A percentile compares a stretch with the other conserved stretches of the same genome.
These are phyloP conservation scores for Fonticula alba DNA, from an alignment of 78 protist species.

Conservation along the genomic window DNA sequence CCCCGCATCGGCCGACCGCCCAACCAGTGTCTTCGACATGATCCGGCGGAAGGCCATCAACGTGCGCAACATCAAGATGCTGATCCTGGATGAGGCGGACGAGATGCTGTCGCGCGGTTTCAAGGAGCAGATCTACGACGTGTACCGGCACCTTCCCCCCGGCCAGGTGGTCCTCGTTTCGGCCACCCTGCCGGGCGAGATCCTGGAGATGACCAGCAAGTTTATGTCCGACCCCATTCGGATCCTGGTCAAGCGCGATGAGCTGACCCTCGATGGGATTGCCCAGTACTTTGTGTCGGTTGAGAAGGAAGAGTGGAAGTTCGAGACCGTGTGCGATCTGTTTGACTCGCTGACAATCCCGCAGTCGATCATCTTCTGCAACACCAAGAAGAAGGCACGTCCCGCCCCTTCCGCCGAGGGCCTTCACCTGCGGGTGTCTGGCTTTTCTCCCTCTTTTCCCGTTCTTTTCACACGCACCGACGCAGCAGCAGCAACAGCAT, in stretches of 20 bases:
- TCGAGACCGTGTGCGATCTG: slow-evolving; percentile 96
- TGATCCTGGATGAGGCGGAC: slow-evolving; percentile 98
- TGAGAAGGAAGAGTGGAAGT: slow-evolving; percentile 96
- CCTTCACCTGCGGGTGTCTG: not conserved
- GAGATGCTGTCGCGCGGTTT: slow-evolving; percentile 78
- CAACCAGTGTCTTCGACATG: slow-evolving; percentile 58
- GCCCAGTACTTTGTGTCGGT: slow-evolving; percentile 87
- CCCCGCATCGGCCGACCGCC: not conserved
- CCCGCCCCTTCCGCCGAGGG: not conserved
- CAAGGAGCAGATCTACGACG: slow-evolving; percentile 95
- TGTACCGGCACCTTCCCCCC: slow-evolving; percentile 80
- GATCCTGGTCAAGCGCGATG: slow-evolving; percentile 91
- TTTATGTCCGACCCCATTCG: slow-evolving; percentile 85
- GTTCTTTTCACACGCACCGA: too few relatives aligned
- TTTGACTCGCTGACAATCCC: slow-evolving; percentile 91
- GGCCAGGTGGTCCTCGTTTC: slow-evolving; percentile 59
- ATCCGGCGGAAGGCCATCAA: slow-evolving; percentile 62
- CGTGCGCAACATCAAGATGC: slow-evolving; percentile 56
- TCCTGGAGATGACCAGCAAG: slow-evolving; percentile 55
- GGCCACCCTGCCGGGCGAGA: not conserved
- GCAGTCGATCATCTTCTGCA: slow-evolving; percentile 93
- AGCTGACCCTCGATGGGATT: slow-evolving; percentile 88
- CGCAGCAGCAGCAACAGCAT: too few relatives aligned
- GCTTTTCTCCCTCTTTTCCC: not conserved
- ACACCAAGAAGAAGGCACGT: slow-evolving; percentile 33